Evolutionary conservation across 2,329 filamentous ascomycete genomes (phyloP).

Genomic region (Cladophialophora bantiana): DNA sequence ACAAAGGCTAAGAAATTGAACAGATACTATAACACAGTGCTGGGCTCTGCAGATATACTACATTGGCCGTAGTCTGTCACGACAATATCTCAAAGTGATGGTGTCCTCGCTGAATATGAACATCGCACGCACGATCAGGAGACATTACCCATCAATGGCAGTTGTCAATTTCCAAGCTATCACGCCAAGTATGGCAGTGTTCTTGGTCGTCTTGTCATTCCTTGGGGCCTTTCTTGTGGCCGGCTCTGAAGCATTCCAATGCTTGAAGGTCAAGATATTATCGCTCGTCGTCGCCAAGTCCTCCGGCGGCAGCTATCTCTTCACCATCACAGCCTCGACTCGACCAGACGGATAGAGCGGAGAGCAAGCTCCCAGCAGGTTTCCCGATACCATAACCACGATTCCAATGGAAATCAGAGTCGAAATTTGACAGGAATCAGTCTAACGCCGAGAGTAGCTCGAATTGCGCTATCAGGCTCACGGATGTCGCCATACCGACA

Average conservation of each 20-base stretch:
- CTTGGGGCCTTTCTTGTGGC: neutral
- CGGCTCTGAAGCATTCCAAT: neutral
- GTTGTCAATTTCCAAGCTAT: neutral
- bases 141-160: neutral
- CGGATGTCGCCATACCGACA: constrained; percentile 17
- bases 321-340: neutral
- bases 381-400: neutral
- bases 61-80: neutral
- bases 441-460: neutral
- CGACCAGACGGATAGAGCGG: neutral
- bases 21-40: neutral
- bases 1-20: neutral
- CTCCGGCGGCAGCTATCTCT: neutral
- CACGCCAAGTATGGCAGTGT: neutral
- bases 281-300: neutral
- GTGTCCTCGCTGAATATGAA: neutral
- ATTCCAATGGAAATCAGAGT: neutral
- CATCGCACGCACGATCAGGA: neutral
- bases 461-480: constrained; percentile 12
- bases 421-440: neutral
- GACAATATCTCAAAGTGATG: neutral
- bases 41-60: neutral
- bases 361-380: neutral
- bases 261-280: neutral
- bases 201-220: neutral